phyloP scores from a whole-genome alignment of 2,329 filamentous ascomycete species.

The Colletotrichum sp. region DNA sequence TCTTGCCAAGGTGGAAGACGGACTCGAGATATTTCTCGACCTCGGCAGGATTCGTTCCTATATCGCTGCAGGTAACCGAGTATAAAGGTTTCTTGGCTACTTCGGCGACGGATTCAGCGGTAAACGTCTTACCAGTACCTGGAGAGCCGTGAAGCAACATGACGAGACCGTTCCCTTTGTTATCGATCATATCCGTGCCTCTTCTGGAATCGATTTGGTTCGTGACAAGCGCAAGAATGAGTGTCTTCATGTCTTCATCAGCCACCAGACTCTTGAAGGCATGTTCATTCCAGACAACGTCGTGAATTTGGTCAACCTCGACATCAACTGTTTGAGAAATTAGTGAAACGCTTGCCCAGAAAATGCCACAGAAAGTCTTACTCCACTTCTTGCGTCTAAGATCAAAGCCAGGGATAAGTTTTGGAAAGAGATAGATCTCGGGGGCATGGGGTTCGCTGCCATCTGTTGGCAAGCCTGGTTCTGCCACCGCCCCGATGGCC shows the following conservation, averaged over 20 bases:
- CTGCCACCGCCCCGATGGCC: background rate
- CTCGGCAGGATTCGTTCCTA: conserved; percentile 23
- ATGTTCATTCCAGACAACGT: conserved; percentile 15
- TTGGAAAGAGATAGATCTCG: background rate
- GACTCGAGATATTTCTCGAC: conserved; percentile 30
- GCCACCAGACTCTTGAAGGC: conserved; percentile 24
- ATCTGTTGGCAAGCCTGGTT: background rate
- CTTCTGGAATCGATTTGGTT: conserved; percentile 23
- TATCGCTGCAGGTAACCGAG: conserved; percentile 29
- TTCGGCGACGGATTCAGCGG: conserved; percentile 30
- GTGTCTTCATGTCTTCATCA: conserved; percentile 26
- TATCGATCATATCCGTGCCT: conserved; percentile 34
- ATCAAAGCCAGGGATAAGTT: background rate
- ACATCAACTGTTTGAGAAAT: background rate
- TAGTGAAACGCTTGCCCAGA: background rate
- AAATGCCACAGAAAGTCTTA: background rate
- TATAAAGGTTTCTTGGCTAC: conserved; percentile 24
- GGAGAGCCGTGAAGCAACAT: conserved; percentile 38
- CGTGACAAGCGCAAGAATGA: conserved; percentile 32
- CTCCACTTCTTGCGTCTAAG: background rate
- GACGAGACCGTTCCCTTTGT: conserved; percentile 39
- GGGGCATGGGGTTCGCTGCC: background rate
- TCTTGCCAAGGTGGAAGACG: conserved; percentile 33
- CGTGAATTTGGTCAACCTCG: background rate
- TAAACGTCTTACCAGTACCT: conserved; percentile 40